These are phyloP conservation scores for Hygrophila difformis DNA, from an alignment of 257 asterid species.

Conservation along the genomic window DNA sequence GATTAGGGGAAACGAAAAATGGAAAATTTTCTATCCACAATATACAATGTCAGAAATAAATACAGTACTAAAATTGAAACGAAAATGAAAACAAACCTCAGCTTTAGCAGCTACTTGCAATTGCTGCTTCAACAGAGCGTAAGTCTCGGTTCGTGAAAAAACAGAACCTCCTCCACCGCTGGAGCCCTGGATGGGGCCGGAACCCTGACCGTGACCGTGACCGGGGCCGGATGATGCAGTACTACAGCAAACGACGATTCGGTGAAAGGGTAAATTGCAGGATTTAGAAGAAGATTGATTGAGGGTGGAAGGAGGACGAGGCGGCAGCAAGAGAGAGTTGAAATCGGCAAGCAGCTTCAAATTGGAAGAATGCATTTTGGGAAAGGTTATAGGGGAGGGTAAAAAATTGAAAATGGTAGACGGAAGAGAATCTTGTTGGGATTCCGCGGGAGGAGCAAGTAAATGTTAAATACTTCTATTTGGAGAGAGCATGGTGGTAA, in stretches of 20 bases:
- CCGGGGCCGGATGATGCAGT: conserved; percentile 28
- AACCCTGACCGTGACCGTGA: conserved; percentile 20
- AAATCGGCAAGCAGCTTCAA: conserved; percentile 23
- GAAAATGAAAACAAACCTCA: conserved; percentile 59
- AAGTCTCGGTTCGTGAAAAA: conserved; percentile 48
- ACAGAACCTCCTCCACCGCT: too few species aligned
- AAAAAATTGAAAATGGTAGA: too few species aligned
- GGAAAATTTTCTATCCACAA: not conserved
- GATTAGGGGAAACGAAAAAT: not conserved
- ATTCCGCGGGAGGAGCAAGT: too few species aligned
- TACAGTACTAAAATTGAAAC: too few species aligned
- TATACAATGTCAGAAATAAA: not conserved
- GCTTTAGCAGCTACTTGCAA: conserved; percentile 66
- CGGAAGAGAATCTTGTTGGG: too few species aligned
- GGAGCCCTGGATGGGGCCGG: conserved; percentile 7
- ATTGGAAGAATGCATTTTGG: conserved; percentile 41
- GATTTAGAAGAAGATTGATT: conserved; percentile 10
- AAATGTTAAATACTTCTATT: too few species aligned
- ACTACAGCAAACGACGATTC: conserved; percentile 42
- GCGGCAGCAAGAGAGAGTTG: conserved; percentile 21
- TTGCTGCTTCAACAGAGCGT: conserved; percentile 63
- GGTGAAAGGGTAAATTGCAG: conserved; percentile 18
- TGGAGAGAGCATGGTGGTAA: too few species aligned
- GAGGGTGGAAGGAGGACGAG: conserved; percentile 19
- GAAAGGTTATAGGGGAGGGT: too few species aligned